A percentile compares a stretch with the other conserved stretches of the same genome.
phyloP scores from a whole-genome alignment of 73 alveolate species.

The Symbiodinium pilosum region DNA sequence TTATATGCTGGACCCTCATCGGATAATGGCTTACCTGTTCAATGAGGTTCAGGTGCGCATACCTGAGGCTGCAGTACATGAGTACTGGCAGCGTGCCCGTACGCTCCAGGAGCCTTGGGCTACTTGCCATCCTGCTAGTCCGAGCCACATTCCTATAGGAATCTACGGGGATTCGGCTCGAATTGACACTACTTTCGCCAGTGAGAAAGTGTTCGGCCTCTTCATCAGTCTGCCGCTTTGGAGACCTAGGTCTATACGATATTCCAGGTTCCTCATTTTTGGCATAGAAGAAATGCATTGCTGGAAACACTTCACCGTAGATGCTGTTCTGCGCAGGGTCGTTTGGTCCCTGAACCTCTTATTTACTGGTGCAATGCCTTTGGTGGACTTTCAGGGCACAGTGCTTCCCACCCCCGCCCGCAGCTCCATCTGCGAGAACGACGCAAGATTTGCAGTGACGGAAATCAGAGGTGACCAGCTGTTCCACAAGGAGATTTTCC shows the following conservation, averaged over 20 bases:
- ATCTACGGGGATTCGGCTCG: not conserved
- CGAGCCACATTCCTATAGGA: not conserved
- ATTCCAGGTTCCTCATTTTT: not conserved
- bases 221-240: not conserved
- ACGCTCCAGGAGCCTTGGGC: not conserved
- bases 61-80: not conserved
- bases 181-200: not conserved
- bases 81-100: not conserved
- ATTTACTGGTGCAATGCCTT: not conserved
- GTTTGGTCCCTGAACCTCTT: not conserved
- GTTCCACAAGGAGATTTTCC: not conserved
- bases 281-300: not conserved
- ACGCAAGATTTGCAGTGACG: not conserved
- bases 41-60: too few species aligned
- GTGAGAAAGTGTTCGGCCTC: not conserved
- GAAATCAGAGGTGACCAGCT: not conserved
- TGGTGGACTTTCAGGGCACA: too few species aligned
- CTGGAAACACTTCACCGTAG: not conserved
- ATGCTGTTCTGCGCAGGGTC: not conserved
- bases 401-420: too few species aligned
- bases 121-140: not conserved
- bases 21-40: not conserved
- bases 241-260: not conserved
- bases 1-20: not conserved
- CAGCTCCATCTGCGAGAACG: not conserved